phyloP scores from a whole-genome alignment of 2,329 filamentous ascomycete genomes.

The Daldinia sp. region DNA sequence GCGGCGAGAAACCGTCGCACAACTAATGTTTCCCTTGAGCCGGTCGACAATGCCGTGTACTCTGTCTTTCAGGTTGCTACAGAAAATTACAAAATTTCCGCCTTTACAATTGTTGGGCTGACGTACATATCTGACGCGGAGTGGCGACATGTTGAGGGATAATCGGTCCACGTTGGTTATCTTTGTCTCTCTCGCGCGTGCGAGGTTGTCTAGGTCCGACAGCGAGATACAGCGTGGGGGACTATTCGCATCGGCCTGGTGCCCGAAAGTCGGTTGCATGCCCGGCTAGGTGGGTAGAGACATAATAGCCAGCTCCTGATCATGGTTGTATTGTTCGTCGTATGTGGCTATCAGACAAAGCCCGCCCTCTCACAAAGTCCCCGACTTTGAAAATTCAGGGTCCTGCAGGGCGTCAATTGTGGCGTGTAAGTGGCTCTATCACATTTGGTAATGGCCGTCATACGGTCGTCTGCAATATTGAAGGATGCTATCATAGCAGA shows the following conservation, averaged over 20 bases:
- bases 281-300: background rate
- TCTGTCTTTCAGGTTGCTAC: background rate
- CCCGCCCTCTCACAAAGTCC: background rate
- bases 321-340: background rate
- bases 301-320: background rate
- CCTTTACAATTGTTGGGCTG: slow-evolving; percentile 4
- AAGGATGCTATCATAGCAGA: background rate
- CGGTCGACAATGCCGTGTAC: background rate
- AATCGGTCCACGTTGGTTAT: background rate
- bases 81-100: background rate
- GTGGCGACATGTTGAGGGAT: background rate
- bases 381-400: background rate
- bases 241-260: background rate
- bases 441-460: background rate
- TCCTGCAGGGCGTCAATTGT: background rate
- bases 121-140: slow-evolving; percentile 9
- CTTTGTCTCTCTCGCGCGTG: background rate
- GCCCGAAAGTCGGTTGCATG: background rate
- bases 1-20: background rate
- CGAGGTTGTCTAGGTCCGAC: background rate
- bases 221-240: slow-evolving; percentile 5
- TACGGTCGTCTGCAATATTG: background rate
- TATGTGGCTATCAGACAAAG: background rate
- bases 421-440: background rate
- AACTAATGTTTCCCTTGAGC: background rate